These are phyloP conservation scores for Myxozyma kluyveri DNA, from an alignment of 805 yeast genomes.

Conservation along the genomic window DNA sequence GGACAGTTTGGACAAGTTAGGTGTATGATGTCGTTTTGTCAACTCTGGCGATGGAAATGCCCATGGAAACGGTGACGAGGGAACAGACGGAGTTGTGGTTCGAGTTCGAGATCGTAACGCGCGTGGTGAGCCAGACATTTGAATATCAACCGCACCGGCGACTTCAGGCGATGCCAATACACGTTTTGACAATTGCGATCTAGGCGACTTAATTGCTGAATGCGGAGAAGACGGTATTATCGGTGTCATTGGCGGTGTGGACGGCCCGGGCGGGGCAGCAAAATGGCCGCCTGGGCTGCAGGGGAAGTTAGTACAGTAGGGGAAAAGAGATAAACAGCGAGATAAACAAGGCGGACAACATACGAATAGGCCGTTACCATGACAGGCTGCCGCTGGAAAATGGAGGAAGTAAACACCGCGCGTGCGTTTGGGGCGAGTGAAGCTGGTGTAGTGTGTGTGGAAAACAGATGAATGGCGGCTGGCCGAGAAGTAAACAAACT, in stretches of 20 bases:
- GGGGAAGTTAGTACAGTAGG: slow-evolving; percentile 3
- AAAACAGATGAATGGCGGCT: too few species aligned
- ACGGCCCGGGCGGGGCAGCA: too few species aligned
- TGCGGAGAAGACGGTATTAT: not conserved
- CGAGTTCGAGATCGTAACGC: too few species aligned
- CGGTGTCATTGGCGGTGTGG: not conserved
- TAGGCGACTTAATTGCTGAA: not conserved
- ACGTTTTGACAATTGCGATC: slow-evolving; percentile 6
- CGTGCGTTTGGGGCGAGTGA: too few species aligned
- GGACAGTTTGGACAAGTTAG: not conserved
- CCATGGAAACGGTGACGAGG: slow-evolving; percentile 22
- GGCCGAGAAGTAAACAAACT: too few species aligned
- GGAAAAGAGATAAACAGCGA: not conserved
- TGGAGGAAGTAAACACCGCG: too few species aligned
- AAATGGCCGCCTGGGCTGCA: too few species aligned
- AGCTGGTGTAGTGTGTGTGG: too few species aligned
- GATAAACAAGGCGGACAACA: not conserved
- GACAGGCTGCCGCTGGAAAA: slow-evolving; percentile 5
- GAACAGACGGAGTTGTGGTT: not conserved
- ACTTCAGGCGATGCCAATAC: too few species aligned
- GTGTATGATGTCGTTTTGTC: not conserved
- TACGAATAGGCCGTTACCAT: not conserved
- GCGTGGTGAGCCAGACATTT: too few species aligned
- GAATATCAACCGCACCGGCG: too few species aligned
- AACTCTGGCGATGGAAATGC: slow-evolving; percentile 10